A percentile compares a stretch with the other conserved stretches of the same genome.
phyloP scores from a whole-genome alignment of 1,284 basidiomycete species.

The Sparassis latifolia region DNA sequence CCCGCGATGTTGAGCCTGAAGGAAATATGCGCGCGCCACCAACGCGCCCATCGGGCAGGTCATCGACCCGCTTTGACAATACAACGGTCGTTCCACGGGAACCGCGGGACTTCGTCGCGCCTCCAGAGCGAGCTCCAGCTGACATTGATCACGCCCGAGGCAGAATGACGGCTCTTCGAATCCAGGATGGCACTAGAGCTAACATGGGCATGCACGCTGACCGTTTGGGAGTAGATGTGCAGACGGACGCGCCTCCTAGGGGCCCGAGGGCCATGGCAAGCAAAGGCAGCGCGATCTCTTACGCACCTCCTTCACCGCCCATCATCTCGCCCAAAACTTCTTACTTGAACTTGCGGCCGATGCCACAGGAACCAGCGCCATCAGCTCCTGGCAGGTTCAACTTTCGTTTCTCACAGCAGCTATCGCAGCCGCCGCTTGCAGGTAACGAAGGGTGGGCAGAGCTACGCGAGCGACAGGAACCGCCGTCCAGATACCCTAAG shows the following conservation, averaged over 20 bases:
- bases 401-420: background rate
- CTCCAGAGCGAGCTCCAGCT: slow-evolving; percentile 19
- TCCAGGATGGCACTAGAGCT: slow-evolving; percentile 8
- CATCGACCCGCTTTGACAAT: slow-evolving; percentile 13
- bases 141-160: slow-evolving; percentile 19
- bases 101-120: slow-evolving; percentile 3
- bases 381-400: slow-evolving; percentile 3
- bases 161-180: slow-evolving; percentile 6
- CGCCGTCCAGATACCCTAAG: slow-evolving; percentile 2
- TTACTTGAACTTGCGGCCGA: background rate
- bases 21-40: slow-evolving; percentile 2
- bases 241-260: slow-evolving; percentile 21
- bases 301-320: slow-evolving; percentile 4
- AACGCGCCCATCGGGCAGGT: slow-evolving; percentile 4
- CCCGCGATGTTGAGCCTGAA: slow-evolving; percentile 9
- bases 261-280: slow-evolving; percentile 35
- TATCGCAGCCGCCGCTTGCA: background rate
- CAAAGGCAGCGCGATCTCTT: slow-evolving; percentile 4
- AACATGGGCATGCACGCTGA: slow-evolving; percentile 19
- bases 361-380: background rate
- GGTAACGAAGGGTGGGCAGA: background rate
- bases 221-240: slow-evolving; percentile 21
- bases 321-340: slow-evolving; percentile 1
- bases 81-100: background rate
- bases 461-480: slow-evolving; percentile 3